Percentiles rank a stretch among this genome's conserved stretches.
Evolutionary conservation across 108 stramenopile genomes (phyloP).

Genomic region (Cafeteria roenbergensis): DNA sequence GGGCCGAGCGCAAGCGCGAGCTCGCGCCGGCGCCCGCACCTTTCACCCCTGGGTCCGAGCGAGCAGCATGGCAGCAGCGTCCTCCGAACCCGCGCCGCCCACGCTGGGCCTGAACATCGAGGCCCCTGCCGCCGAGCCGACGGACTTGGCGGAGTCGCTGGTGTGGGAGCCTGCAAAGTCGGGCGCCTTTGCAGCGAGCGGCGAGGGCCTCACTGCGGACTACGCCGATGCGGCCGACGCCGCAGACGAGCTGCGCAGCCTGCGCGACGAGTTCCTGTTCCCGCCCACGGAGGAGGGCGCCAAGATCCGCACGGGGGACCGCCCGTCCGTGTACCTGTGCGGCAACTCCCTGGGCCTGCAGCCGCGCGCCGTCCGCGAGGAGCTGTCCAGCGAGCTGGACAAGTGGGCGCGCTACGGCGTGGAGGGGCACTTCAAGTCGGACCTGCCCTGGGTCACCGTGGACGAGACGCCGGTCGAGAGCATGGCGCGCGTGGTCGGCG

Average conservation of each 20-base stretch:
- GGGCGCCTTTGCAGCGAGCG: too few species aligned
- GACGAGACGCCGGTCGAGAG: conserved; percentile 19
- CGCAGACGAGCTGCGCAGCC: neutral
- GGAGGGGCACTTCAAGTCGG: conserved; percentile 25
- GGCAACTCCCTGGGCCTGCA: conserved; percentile 37
- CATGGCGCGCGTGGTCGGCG: conserved; percentile 32
- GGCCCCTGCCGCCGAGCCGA: too few species aligned
- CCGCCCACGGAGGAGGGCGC: neutral
- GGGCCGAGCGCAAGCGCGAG: too few species aligned
- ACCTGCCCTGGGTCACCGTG: conserved; percentile 19
- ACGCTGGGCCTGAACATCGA: too few species aligned
- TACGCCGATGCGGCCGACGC: conserved; percentile 3
- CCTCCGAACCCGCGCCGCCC: too few species aligned
- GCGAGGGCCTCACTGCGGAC: too few species aligned
- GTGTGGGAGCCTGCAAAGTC: too few species aligned
- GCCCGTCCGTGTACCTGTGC: conserved; percentile 17
- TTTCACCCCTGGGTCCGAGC: too few species aligned
- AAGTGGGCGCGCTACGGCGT: conserved; percentile 32
- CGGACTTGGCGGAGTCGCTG: too few species aligned
- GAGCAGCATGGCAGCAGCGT: too few species aligned
- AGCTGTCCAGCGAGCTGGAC: conserved; percentile 16
- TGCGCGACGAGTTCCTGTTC: conserved; percentile 13
- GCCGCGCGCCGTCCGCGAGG: conserved; percentile 6
- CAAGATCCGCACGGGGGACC: neutral
- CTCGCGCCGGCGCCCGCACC: too few species aligned